Evolutionary conservation across 805 yeast genomes (phyloP), one percentile per base, ranked within the genome.

Genomic region (Wickerhamomyces pijperi): DNA sequence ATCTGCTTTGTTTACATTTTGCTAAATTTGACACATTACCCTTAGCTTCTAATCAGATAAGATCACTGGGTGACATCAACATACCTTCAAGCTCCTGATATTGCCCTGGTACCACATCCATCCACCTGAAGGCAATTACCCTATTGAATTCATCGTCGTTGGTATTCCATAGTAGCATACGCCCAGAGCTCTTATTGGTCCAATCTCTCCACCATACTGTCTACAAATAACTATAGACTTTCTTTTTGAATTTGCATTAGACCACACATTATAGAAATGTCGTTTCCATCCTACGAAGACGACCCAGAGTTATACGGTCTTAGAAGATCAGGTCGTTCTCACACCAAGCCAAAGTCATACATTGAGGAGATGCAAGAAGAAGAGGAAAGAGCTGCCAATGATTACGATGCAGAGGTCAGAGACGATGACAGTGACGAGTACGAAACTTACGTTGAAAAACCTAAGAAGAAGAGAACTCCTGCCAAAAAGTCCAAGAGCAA

Each of bases 241-340:
- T n/a, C n/a, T 9, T 21, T 21, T 21, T 21, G 23, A 6, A 21
- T 21, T 21, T 21, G 23, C 23, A 21, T 21, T 21, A n/a, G n/a
- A n/a, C n/a, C 25, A 21, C 29, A 25, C 29, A 25, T 13, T 14
- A 25, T 9, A 21, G 25, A 21, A 6, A 43, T 43, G 46, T 44
- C 48, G 14, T 42, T 46, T 28, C 65, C 59, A 36, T 52, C 74
- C 35, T 68, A 70, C 13, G 69, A 65, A 33, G 87, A 78, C 42
- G 78, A 82, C 55, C 94, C 94, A 1, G 94, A 82, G 53, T 65
- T 83, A n/a, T 83, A 83, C 49, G 94, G 94, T 2, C 65, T 83
- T 39, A 73, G 94, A 59, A 70, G 94, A 47, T 79, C 88, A 4
- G 76, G 77, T 34, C 66, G 92, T 50, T 58, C 48, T 5, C 47